Base-by-base conservation (phyloP, 2,329 filamentous ascomycete genomes). In the Fusarium anguioides region DNA sequence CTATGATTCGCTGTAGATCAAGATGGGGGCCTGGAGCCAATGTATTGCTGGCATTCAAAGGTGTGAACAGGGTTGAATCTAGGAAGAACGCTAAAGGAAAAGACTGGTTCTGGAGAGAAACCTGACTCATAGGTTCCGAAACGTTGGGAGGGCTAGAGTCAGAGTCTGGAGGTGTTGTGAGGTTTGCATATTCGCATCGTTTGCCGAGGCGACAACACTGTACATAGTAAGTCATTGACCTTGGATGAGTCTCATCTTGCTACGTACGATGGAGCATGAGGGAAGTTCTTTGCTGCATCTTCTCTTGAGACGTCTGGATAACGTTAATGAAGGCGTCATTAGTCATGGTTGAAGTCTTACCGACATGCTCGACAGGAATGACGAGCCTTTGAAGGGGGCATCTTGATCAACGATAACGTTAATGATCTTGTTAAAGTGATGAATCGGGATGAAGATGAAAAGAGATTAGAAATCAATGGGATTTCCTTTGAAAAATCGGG, bases 281-380 rank as follows among this genome's bases (percentile, higher is more conserved):
- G 51, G 51, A 6, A 54, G n/a, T 23, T 54, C 51, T 31, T 21
- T 54, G 33, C n/a, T 54, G n/a, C 51, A 54, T n/a, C 39, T 54
- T 11, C 51, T 54, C 21, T 54, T 54, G 6, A 54, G 44, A 18
- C 51, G 51, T 14, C 51, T 54, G 14, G 15, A n/a, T 23, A 47
- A 39, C n/a, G 33, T 54, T 14, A 54, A 24, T 31, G 26, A 27
- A 10, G 44, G 9, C 20, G 21, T 21, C 8, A 24, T 14, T 9
- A 24, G 11, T 26, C 5, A 29, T 31, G 33, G 26, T 10, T 29
- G 5, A n/a, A 26, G 27, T 1, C 51, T 31, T 15, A 51, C 51
- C 51, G 51, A 27, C 45, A 55, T 26, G 44, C 36, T 39, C 20
- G 26, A 21, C 51, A 55, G 14, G 51, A 40, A 51, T 55, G 45